Conservation (phyloP, 805 yeast genomes). For the Saccharomycopsis fodiens region DNA sequence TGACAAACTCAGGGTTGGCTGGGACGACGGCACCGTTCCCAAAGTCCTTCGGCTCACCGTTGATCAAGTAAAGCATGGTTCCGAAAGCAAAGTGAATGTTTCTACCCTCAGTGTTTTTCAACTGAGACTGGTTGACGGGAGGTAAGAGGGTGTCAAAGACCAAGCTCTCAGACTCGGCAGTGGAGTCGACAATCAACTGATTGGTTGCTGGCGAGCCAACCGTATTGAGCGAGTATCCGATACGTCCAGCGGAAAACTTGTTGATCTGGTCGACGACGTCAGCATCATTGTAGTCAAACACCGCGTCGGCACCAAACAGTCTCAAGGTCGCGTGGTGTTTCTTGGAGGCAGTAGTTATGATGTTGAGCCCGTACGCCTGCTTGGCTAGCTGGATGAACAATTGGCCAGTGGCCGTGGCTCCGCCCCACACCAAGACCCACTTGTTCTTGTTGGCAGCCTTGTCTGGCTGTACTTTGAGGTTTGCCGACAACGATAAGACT, state of each 20-base stretch:
- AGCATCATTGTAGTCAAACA: constrained; percentile 43
- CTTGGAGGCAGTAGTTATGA: constrained; percentile 44
- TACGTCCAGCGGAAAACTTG: constrained; percentile 23
- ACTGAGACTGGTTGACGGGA: neutral
- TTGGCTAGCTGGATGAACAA: constrained; percentile 54
- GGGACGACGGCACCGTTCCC: neutral
- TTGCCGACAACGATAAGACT: constrained; percentile 32
- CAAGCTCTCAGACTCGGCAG: neutral
- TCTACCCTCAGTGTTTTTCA: neutral
- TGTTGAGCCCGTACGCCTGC: constrained; percentile 35
- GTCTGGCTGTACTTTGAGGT: constrained; percentile 28
- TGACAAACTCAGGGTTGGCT: neutral
- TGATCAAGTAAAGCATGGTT: neutral
- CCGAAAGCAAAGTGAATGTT: neutral
- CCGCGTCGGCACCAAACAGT: constrained; percentile 42
- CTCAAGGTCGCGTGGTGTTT: constrained; percentile 36
- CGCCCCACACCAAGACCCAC: constrained; percentile 53
- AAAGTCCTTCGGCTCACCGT: neutral
- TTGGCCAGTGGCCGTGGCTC: constrained; percentile 58
- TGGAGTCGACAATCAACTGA: neutral
- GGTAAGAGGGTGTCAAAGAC: neutral
- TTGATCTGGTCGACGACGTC: constrained; percentile 39
- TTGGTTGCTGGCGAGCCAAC: constrained; percentile 21
- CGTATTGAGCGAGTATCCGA: constrained; percentile 30
- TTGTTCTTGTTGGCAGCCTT: too few species aligned